Evolutionary conservation across 345 rosid species (phyloP).

Genomic region (Syzygium aromaticum): DNA sequence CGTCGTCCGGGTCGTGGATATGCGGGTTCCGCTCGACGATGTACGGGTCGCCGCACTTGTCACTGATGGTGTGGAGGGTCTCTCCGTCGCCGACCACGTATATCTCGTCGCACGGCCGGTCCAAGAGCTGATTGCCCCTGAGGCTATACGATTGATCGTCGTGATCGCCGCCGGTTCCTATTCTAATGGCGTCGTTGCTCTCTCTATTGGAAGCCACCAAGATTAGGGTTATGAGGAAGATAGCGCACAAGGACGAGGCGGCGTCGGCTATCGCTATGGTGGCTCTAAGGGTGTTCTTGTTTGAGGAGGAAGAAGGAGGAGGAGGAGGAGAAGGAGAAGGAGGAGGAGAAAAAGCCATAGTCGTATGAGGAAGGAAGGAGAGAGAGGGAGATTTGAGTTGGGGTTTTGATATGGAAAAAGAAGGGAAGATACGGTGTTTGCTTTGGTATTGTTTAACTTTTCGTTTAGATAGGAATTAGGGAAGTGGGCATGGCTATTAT

Average conservation of each 20-base stretch:
- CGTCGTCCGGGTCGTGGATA: conserved; percentile 31
- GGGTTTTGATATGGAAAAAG: not conserved
- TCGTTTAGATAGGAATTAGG: not conserved
- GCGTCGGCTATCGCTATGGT: conserved; percentile 7
- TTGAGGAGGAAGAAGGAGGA: not conserved
- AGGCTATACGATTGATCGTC: not conserved
- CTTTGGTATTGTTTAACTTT: not conserved
- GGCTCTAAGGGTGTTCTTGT: not conserved
- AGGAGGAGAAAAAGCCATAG: conserved; percentile 1
- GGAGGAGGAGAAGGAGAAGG: not conserved
- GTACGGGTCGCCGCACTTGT: conserved; percentile 30
- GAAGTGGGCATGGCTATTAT: not conserved
- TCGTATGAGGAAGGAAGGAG: not conserved
- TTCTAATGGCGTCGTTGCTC: not conserved
- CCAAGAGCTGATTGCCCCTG: not conserved
- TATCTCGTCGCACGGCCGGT: conserved; percentile 24
- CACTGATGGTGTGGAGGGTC: conserved; percentile 28
- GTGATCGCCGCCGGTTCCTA: not conserved
- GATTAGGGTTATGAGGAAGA: conserved; percentile 9
- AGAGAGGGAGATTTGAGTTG: not conserved
- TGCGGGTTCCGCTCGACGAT: conserved; percentile 32
- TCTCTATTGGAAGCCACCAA: conserved; percentile 10
- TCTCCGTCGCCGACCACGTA: conserved; percentile 26
- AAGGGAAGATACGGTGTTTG: not conserved
- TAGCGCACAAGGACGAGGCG: conserved; percentile 13